These are phyloP conservation scores for Fusarium nurragi DNA, from an alignment of 2,329 filamentous ascomycete genomes.

Conservation along the genomic window DNA sequence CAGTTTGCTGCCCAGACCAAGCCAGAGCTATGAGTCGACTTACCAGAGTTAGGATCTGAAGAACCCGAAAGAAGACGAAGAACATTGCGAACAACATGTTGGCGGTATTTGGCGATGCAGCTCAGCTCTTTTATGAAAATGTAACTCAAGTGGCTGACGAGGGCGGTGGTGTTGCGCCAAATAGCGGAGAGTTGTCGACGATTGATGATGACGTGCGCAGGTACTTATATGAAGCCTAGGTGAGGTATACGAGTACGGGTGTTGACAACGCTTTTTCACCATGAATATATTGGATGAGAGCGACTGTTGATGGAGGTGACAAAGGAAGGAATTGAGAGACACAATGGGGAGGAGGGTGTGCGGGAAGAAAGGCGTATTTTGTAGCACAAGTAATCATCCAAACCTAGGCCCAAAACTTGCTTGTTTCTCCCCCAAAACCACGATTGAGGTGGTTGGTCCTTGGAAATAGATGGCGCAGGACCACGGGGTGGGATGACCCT, in stretches of 20 bases:
- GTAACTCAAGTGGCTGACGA: not conserved
- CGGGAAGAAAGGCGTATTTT: conserved; percentile 24
- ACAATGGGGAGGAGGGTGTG: conserved; percentile 17
- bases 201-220: conserved; percentile 8
- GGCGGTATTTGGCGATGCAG: conserved; percentile 32
- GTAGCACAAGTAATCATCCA: conserved; percentile 20
- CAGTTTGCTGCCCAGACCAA: not conserved
- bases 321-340: not conserved
- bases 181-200: not conserved
- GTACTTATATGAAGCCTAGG: too few relatives aligned
- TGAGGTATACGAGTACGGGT: not conserved
- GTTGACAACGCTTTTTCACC: conserved; percentile 3
- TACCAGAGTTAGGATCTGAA: conserved; percentile 71
- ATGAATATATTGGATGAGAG: not conserved
- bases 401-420: conserved; percentile 12
- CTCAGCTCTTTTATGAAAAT: not conserved
- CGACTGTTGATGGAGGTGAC: conserved; percentile 11
- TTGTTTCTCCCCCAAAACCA: conserved; percentile 3
- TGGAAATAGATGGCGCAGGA: conserved; percentile 37
- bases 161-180: not conserved
- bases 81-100: conserved; percentile 71
- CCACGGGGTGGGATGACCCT: conserved; percentile 29
- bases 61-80: conserved; percentile 70
- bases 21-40: conserved; percentile 25
- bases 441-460: conserved; percentile 33